Evolutionary conservation across 768 basidiomycete species (phyloP).

Genomic region (Boletus patriciae): DNA sequence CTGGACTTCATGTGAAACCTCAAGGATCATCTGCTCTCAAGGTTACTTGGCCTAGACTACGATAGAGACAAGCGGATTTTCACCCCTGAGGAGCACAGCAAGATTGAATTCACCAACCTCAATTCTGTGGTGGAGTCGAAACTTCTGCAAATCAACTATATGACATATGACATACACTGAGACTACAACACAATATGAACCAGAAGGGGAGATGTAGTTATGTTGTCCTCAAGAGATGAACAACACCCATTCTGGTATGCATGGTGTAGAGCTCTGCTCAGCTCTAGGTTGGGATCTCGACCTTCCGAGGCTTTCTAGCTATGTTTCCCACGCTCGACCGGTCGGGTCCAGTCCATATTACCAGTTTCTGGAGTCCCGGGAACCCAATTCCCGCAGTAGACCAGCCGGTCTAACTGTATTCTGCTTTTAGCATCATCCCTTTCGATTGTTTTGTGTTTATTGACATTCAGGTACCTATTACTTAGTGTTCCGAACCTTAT

Average conservation of each 20-base stretch:
- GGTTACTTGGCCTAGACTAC: not conserved
- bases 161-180: slow-evolving; percentile 18
- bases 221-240: slow-evolving; percentile 6
- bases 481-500: too few species aligned
- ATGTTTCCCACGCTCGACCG: too few species aligned
- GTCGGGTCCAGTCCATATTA: too few species aligned
- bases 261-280: too few species aligned
- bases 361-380: too few species aligned
- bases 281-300: too few species aligned
- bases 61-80: slow-evolving; percentile 9
- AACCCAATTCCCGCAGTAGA: too few species aligned
- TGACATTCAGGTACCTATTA: too few species aligned
- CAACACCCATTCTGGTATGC: slow-evolving; percentile 20
- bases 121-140: not conserved
- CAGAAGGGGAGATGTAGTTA: not conserved
- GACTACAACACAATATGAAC: slow-evolving; percentile 9
- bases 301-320: too few species aligned
- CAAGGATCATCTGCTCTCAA: not conserved
- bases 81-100: slow-evolving; percentile 2
- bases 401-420: too few species aligned
- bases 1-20: not conserved
- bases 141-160: slow-evolving; percentile 9
- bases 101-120: not conserved
- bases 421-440: too few species aligned
- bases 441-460: too few species aligned